These are phyloP conservation scores for Cubamyces lactineus DNA, from an alignment of 768 basidiomycete genomes.

Conservation along the genomic window DNA sequence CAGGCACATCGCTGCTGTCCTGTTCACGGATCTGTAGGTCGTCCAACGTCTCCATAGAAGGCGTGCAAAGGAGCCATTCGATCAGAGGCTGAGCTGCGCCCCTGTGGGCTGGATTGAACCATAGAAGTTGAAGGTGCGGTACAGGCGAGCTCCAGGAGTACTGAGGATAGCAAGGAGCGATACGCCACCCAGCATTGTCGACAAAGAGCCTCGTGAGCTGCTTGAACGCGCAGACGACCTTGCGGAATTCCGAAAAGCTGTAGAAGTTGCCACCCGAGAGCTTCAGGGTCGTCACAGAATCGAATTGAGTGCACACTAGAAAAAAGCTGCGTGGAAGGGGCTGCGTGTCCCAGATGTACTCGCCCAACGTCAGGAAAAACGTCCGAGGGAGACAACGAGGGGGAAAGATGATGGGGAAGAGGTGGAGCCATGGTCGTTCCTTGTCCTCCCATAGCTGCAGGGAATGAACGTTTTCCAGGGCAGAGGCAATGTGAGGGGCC, in stretches of 20 bases:
- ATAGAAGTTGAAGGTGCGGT: conserved; percentile 6
- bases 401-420: conserved; percentile 7
- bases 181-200: conserved; percentile 2
- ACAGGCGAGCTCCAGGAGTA: background rate
- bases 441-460: conserved; percentile 13
- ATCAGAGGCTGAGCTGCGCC: background rate
- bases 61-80: conserved; percentile 13
- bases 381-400: background rate
- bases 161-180: background rate
- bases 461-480: conserved; percentile 4
- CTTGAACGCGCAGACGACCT: conserved; percentile 2
- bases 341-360: conserved; percentile 1
- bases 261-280: conserved; percentile 9
- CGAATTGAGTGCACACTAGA: background rate
- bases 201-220: conserved; percentile 1
- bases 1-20: background rate
- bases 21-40: conserved; percentile 12
- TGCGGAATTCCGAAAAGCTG: conserved; percentile 11
- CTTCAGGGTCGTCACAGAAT: conserved; percentile 9
- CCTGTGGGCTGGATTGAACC: conserved; percentile 7
- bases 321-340: conserved; percentile 1
- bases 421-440: conserved; percentile 15
- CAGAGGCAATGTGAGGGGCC: conserved; percentile 1
- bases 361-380: background rate
- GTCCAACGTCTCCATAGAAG: background rate